A percentile compares a stretch with the other conserved stretches of the same genome.
These are phyloP conservation scores for Sclerotinia trifoliorum DNA, from an alignment of 2,329 filamentous ascomycete genomes.

Conservation along the genomic window DNA sequence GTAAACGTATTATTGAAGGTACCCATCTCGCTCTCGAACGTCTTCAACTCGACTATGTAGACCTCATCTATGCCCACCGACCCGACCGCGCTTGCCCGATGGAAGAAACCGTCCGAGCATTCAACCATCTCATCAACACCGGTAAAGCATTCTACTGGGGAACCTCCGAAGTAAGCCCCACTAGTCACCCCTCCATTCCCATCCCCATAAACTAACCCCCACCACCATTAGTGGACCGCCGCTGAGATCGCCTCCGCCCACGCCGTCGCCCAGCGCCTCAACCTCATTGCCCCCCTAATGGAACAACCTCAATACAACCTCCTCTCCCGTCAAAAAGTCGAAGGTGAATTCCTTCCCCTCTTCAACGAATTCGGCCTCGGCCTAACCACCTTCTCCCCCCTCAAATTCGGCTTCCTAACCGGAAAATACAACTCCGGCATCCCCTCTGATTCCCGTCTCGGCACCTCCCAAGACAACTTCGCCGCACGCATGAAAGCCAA, in stretches of 20 bases:
- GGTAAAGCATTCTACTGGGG: constrained; percentile 72
- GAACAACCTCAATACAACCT: constrained; percentile 69
- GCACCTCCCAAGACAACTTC: constrained; percentile 52
- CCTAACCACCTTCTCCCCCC: constrained; percentile 61
- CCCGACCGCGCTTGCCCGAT: constrained; percentile 67
- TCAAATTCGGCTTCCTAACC: constrained; percentile 59
- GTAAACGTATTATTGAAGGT: constrained; percentile 70
- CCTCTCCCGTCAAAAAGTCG: constrained; percentile 60
- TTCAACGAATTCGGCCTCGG: constrained; percentile 61
- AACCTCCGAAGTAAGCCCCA: constrained; percentile 67
- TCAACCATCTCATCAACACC: constrained; percentile 67
- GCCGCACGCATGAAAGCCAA: constrained; percentile 45
- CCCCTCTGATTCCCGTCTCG: constrained; percentile 58
- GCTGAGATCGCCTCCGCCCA: constrained; percentile 64
- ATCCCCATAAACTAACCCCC: constrained; percentile 66
- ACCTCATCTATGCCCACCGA: constrained; percentile 67
- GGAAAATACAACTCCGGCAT: constrained; percentile 68
- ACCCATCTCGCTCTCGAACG: constrained; percentile 58
- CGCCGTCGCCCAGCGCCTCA: constrained; percentile 58
- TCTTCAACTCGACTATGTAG: constrained; percentile 57
- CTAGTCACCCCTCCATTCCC: constrained; percentile 57
- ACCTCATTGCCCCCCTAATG: constrained; percentile 61
- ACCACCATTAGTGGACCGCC: constrained; percentile 65
- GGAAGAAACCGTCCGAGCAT: constrained; percentile 67
- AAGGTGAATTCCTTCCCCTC: constrained; percentile 59